These are phyloP conservation scores for Monascus ruber DNA, from an alignment of 2,329 filamentous ascomycete genomes.

Conservation along the genomic window DNA sequence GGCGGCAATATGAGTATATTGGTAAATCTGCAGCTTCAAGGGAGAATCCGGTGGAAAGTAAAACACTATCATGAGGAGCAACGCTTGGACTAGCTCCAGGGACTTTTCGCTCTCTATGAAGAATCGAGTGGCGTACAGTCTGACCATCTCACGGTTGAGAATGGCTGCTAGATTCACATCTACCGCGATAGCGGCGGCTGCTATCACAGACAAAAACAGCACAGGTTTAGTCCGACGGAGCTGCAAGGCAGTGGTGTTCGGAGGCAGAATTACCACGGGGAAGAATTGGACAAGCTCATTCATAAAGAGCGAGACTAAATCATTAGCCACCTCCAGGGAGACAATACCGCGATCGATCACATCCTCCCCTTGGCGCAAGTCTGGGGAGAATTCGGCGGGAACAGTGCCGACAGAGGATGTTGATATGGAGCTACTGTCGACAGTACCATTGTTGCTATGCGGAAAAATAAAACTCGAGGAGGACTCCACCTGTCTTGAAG, in stretches of 20 bases:
- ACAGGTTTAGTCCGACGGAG: slow-evolving; percentile 42
- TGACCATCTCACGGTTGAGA: slow-evolving; percentile 39
- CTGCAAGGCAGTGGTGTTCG: slow-evolving; percentile 17
- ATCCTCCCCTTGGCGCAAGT: slow-evolving; percentile 11
- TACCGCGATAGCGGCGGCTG: slow-evolving; percentile 50
- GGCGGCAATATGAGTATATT: slow-evolving; percentile 41
- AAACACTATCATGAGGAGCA: slow-evolving; percentile 39
- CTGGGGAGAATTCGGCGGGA: slow-evolving; percentile 9
- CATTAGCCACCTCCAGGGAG: slow-evolving; percentile 19
- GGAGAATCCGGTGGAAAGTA: slow-evolving; percentile 40
- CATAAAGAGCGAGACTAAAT: slow-evolving; percentile 21
- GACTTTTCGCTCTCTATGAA: slow-evolving; percentile 41
- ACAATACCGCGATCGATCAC: slow-evolving; percentile 23
- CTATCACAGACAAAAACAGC: slow-evolving; percentile 60
- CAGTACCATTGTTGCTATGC: slow-evolving; percentile 5
- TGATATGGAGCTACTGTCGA: slow-evolving; percentile 9
- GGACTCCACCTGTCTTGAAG: slow-evolving; percentile 12
- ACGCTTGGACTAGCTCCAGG: slow-evolving; percentile 40
- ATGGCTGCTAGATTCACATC: slow-evolving; percentile 31
- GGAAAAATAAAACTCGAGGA: slow-evolving; percentile 14
- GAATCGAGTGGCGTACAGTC: slow-evolving; percentile 37
- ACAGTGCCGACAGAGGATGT: slow-evolving; percentile 11
- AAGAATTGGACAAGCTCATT: slow-evolving; percentile 19
- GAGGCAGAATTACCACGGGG: slow-evolving; percentile 18
- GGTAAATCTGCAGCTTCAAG: slow-evolving; percentile 39